Base-by-base conservation (phyloP, 169 alveolate species). In the Plasmodium knowlesi region DNA sequence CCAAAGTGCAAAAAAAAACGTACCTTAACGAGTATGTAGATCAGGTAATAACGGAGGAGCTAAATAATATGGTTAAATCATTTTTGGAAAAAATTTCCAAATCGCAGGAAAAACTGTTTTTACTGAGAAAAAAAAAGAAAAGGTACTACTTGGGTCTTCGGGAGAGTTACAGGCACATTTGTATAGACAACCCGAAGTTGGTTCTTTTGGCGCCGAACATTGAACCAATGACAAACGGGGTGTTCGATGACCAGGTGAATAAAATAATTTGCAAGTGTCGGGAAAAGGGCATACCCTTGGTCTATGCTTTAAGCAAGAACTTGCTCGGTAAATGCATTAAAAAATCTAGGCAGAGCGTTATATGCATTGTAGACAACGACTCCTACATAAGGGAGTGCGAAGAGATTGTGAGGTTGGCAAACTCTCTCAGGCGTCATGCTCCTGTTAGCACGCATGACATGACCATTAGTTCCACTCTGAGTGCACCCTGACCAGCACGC, bases 251-350 rank as follows among this genome's bases (percentile, higher is more conserved):
- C 22, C 39, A 67, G 39, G 46, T 88, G 34, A 14, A 43, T 6
- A 88, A 88, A 79, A 88, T 88, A 30, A 80, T 61, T n/a, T 19
- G 34, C 54, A 88, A 88, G 46, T 88, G 90, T 19, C 80, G 71
- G 61, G 94, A 88, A 53, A 88, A 88, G 72, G 82, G 82, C 72
- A 73, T 88, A 28, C 94, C 94, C 25, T 78, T 88, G 30, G 82
- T 88, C 12, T 79, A 22, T 78, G 94, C 94, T 28, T 88, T 88
- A 88, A 88, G 94, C 32, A 88, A 88, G 53, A 88, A 88, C 50
- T 39, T 88, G 30, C 28, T 88, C 5, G 94, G 94, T 2, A 88
- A 88, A 72, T 88, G 94, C 34, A 88, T 88, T 61, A 57, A 41
- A 1, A 88, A 88, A 61, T 61, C 90, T 4, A 54, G 94, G 71